Base-by-base conservation (phyloP, 768 basidiomycete genomes). In the Macrolepiota dolichaula region DNA sequence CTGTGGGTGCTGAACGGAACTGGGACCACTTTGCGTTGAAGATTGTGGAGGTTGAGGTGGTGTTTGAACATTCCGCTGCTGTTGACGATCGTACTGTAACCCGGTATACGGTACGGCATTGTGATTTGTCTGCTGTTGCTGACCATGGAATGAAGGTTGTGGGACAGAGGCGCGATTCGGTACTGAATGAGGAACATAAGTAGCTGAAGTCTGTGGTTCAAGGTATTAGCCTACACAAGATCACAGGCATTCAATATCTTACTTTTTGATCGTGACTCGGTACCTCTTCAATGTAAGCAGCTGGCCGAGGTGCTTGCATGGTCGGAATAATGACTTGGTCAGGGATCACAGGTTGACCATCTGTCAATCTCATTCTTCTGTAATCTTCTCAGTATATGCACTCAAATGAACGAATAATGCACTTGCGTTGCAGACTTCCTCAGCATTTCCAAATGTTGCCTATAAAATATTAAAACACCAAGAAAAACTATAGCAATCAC, bases 221-320 rank as follows among this genome's bases (percentile, higher is more conserved):
- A 57, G 29, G 29, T 24, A 38, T 24, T 9, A 12, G n/a, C 17
- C 9, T 49, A 12, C 27, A 25, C 13, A 13, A 40, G 15, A 55
- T 9, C 2, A 35, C 42, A 19, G 13, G 42, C n/a, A 12, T 42
- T 55, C 22, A 32, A 9, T 2, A 71, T 57, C 68, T 65, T 52
- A 72, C 59, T 36, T 72, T 58, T 25, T 64, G 49, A 3, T 67
- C 66, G 62, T 62, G 59, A 1, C 54, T 60, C 6, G 54, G 11
- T 19, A 55, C 24, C 32, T 61, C 59, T 13, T 61, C 59, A 17
- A 61, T 61, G 36, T 61, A 61, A 15, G 59, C 59, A 17, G 59
- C 54, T 13, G 36, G 32, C 35, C 51, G 42, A 29, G 42, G 27
- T 13, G 52, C 22, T 27, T 61, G 59, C 27, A 38, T 7, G 15